Evolutionary conservation across 2,329 filamentous ascomycete genomes (phyloP), one percentile per base, ranked within the genome.

Genomic region (Emergomyces orientalis): DNA sequence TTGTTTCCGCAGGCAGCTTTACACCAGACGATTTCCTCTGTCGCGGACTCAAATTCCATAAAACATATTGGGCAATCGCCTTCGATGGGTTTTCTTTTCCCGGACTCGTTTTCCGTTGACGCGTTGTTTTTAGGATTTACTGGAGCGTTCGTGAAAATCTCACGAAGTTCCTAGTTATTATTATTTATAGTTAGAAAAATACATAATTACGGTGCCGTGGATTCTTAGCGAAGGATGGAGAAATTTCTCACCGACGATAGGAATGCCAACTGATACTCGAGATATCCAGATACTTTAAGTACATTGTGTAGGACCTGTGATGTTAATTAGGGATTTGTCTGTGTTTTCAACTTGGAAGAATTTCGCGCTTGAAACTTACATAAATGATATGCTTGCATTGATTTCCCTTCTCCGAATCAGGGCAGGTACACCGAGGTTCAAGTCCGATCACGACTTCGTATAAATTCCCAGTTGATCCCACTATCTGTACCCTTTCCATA

Each of bases 351-450:
- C 13, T 56, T 8, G n/a, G 34, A 27, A 27, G 9, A 56, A 41
- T 2, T 34, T 27, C 19, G 34, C n/a, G 19, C 2, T 32, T 37
- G 56, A 45, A 9, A 69, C 74, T 64, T 75, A 82, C 82, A 69
- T 86, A 86, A 55, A 83, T 73, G 52, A 86, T 81, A 67, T 87
- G 85, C 69, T 87, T 87, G 79, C 85, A 88, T 67, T 85, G 82
- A 54, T 83, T 82, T 4, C 84, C 81, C 63, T 82, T 82, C 41
- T 56, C 64, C 8, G 75, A 76, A 71, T 85, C 81, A 0, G 82
- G 82, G 69, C 84, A 86, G 62, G 77, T 77, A 71, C 84, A 86
- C 6, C 67, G 74, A 0, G 84, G 83, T 13, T 78, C 68, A 60
- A 81, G 80, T 63, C 74, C 72, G 61, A 88, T 81, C 13, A 72